These are phyloP conservation scores for Xerocomus amazonicus DNA, from an alignment of 1,284 basidiomycete species.

Conservation along the genomic window DNA sequence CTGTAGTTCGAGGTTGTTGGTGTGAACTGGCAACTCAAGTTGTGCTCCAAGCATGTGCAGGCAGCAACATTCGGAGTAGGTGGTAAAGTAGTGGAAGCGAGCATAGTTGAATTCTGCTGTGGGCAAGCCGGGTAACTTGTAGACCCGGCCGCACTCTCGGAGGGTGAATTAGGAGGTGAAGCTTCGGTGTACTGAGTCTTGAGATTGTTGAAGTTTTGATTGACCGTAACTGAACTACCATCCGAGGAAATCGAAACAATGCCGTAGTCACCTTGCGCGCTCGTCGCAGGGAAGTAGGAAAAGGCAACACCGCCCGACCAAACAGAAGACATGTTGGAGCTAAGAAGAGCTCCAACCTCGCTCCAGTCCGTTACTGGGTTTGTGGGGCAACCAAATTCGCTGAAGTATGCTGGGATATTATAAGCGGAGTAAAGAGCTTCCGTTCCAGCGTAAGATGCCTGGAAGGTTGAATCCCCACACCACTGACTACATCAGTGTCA, in stretches of 20 bases:
- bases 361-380: conserved; percentile 72
- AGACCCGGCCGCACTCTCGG: conserved; percentile 49
- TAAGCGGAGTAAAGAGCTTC: conserved; percentile 59
- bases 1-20: conserved; percentile 61
- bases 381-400: conserved; percentile 82
- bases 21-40: conserved; percentile 71
- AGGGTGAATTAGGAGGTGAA: conserved; percentile 63
- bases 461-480: conserved; percentile 71
- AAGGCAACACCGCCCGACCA: conserved; percentile 92
- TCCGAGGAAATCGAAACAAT: conserved; percentile 74
- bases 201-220: conserved; percentile 69
- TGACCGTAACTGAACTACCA: conserved; percentile 56
- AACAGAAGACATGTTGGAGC: conserved; percentile 66
- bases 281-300: conserved; percentile 76
- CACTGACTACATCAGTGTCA: conserved; percentile 52
- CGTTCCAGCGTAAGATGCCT: conserved; percentile 51
- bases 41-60: conserved; percentile 73
- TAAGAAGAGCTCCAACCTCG: conserved; percentile 74
- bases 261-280: conserved; percentile 70
- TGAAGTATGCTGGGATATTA: conserved; percentile 85
- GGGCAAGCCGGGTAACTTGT: conserved; percentile 67
- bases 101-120: conserved; percentile 50
- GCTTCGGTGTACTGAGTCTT: conserved; percentile 57
- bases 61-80: conserved; percentile 78
- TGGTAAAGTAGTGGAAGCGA: conserved; percentile 70